These are phyloP conservation scores for Fraxinus floribunda DNA, from an alignment of 305 asterid species.

Conservation along the genomic window DNA sequence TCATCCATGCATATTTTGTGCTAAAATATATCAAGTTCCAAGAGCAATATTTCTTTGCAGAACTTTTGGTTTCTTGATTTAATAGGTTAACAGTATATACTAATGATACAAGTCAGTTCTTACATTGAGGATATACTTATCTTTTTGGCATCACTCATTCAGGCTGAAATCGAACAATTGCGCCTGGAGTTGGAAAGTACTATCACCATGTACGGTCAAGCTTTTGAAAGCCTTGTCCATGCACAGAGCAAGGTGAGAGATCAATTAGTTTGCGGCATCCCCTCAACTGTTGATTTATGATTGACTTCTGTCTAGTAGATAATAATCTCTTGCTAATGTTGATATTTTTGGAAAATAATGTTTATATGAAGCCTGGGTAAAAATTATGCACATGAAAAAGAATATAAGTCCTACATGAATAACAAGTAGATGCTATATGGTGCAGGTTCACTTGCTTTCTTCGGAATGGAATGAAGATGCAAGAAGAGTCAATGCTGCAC, in stretches of 20 bases:
- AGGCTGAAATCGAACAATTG: constrained; percentile 57
- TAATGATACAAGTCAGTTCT: constrained; percentile 21
- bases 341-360: constrained; percentile 2
- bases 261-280: constrained; percentile 19
- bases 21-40: constrained; percentile 9
- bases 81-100: constrained; percentile 4
- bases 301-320: neutral
- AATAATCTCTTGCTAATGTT: constrained; percentile 1
- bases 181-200: constrained; percentile 62
- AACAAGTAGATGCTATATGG: constrained; percentile 14
- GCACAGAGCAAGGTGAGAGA: constrained; percentile 60
- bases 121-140: neutral
- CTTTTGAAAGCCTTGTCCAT: constrained; percentile 65
- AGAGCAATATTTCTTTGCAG: neutral
- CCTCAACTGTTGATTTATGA: constrained; percentile 4
- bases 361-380: neutral
- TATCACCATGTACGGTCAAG: constrained; percentile 58
- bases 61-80: constrained; percentile 15
- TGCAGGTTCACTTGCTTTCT: constrained; percentile 70
- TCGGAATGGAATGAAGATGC: constrained; percentile 70
- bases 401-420: neutral
- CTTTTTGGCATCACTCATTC: constrained; percentile 46
- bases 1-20: constrained; percentile 13
- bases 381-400: neutral
- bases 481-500: constrained; percentile 62